A percentile compares a stretch with the other conserved stretches of the same genome.
These are phyloP conservation scores for Nemania sp. DNA, from an alignment of 2,329 filamentous ascomycete genomes.

Conservation along the genomic window DNA sequence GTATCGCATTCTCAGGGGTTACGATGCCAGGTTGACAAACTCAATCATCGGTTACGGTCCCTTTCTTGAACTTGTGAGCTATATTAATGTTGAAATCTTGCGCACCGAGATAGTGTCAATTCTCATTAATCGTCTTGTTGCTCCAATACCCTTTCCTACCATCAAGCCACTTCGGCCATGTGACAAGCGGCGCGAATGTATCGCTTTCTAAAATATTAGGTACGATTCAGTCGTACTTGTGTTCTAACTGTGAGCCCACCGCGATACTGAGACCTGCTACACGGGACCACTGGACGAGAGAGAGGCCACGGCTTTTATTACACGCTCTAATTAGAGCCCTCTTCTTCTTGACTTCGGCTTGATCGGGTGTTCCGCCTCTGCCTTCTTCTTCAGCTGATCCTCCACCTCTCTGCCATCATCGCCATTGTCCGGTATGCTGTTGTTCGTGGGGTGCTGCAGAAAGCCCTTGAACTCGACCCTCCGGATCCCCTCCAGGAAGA, in stretches of 20 bases:
- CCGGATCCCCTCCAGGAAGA: constrained; percentile 35
- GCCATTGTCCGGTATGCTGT: constrained; percentile 32
- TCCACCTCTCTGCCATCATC: constrained; percentile 33
- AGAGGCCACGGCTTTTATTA: background rate
- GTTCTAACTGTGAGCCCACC: background rate
- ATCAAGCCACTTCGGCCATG: too few relatives aligned
- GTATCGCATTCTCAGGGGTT: too few relatives aligned
- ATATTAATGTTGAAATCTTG: too few relatives aligned
- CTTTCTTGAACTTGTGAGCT: too few relatives aligned
- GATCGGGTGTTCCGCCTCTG: constrained; percentile 31
- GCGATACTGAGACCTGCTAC: background rate
- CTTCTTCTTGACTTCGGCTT: background rate
- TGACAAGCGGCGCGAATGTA: too few relatives aligned
- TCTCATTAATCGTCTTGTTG: too few relatives aligned
- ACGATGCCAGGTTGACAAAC: too few relatives aligned
- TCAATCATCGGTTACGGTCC: too few relatives aligned
- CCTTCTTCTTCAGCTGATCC: constrained; percentile 28
- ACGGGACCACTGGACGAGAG: background rate
- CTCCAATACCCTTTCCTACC: too few relatives aligned
- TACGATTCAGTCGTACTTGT: background rate
- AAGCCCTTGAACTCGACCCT: constrained; percentile 34
- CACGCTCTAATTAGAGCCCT: background rate
- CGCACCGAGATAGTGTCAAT: too few relatives aligned
- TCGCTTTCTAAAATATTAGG: too few relatives aligned
- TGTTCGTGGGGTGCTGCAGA: constrained; percentile 30